phyloP scores from a whole-genome alignment of 2,329 filamentous ascomycete species.

The Trichoderma sp. region DNA sequence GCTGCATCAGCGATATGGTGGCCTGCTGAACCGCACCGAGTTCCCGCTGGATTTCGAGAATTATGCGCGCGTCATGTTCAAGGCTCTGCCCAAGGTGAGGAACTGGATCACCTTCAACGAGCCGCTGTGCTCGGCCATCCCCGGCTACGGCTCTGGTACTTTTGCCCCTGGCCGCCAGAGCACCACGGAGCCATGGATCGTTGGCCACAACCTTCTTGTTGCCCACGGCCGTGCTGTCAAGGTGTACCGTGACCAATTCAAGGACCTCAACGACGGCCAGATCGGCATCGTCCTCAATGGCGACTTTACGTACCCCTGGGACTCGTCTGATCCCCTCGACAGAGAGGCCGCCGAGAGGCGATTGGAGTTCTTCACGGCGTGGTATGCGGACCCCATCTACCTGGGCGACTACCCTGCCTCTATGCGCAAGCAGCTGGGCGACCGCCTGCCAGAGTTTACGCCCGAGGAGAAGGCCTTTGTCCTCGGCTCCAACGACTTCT shows the following conservation, averaged over 20 bases:
- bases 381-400: constrained; percentile 89
- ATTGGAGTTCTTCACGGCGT: constrained; percentile 82
- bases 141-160: constrained; percentile 74
- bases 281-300: constrained; percentile 89
- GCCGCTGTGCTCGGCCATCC: constrained; percentile 79
- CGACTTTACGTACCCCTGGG: constrained; percentile 80
- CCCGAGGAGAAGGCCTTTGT: constrained; percentile 71
- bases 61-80: constrained; percentile 75
- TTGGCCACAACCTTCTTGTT: constrained; percentile 75
- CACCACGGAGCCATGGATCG: constrained; percentile 74
- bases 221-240: constrained; percentile 80
- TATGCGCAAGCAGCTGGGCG: constrained; percentile 78
- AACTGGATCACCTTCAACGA: constrained; percentile 92
- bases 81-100: constrained; percentile 72
- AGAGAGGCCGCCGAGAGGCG: constrained; percentile 75
- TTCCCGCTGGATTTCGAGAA: constrained; percentile 78
- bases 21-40: constrained; percentile 75
- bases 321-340: constrained; percentile 70
- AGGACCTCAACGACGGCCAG: constrained; percentile 65
- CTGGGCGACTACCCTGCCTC: constrained; percentile 79
- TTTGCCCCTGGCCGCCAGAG: constrained; percentile 83
- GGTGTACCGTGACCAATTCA: constrained; percentile 79
- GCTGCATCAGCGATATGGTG: constrained; percentile 77
- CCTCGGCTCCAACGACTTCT: constrained; percentile 86
- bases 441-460: constrained; percentile 72